A percentile compares a stretch with the other conserved stretches of the same genome.
Conservation (phyloP, 108 stramenopile species). For the Thalassiosira profunda region DNA sequence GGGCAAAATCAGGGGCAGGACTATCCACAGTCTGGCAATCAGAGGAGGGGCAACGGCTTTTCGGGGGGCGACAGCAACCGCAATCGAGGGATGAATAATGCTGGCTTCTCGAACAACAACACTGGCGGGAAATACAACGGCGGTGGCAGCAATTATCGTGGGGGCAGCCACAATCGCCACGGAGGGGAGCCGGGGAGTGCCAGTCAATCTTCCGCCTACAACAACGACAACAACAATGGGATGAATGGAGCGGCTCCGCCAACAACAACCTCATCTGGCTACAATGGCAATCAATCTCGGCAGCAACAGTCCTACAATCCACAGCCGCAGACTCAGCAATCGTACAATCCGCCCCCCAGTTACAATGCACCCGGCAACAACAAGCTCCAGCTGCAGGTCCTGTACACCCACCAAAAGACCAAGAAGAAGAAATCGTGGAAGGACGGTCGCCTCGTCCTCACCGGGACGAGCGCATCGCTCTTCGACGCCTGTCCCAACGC, state of each 20-base stretch:
- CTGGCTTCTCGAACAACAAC: background rate
- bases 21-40: background rate
- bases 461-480: conserved; percentile 26
- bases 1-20: background rate
- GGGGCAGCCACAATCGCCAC: background rate
- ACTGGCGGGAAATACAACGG: background rate
- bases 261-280: background rate
- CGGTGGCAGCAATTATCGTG: background rate
- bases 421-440: conserved; percentile 87
- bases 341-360: background rate
- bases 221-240: background rate
- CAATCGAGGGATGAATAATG: background rate
- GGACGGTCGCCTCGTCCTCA: conserved; percentile 71
- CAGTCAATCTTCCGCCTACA: background rate
- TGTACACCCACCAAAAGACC: conserved; percentile 86
- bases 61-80: background rate
- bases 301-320: background rate
- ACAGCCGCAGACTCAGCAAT: background rate
- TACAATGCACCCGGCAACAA: background rate
- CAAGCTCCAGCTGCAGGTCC: conserved; percentile 20
- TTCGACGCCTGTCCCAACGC: conserved; percentile 56
- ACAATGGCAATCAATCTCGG: background rate
- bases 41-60: background rate
- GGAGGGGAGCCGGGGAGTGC: background rate
- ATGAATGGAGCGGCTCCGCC: background rate